Conservation (phyloP, 2,329 filamentous ascomycete genomes). For the Ophiostoma ips region DNA sequence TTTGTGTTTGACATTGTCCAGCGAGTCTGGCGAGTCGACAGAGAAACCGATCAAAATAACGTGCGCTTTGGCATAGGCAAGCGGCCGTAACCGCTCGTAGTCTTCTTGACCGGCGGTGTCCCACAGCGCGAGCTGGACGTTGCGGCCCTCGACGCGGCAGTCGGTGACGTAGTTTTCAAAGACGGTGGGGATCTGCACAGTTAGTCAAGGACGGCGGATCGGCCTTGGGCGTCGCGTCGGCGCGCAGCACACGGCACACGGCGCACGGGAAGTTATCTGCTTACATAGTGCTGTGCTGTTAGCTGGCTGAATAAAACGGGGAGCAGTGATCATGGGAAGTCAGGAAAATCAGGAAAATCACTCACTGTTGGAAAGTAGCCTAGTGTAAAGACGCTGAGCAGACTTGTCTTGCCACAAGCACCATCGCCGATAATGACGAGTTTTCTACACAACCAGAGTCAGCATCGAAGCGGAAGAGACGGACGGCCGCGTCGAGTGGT, state of each 20-base stretch:
- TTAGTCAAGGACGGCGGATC: no score
- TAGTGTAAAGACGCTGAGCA: conserved; percentile 92
- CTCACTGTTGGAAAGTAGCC: conserved; percentile 95
- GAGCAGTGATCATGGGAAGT: background rate
- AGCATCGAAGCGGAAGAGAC: background rate
- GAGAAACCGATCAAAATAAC: conserved; percentile 95
- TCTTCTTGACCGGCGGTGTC: conserved; percentile 99
- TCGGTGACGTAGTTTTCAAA: conserved; percentile 99
- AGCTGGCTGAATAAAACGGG: background rate
- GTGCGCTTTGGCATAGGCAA: conserved; percentile 94
- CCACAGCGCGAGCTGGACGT: conserved; percentile 95
- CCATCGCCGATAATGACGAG: conserved; percentile 94
- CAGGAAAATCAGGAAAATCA: background rate
- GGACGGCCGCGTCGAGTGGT: no score
- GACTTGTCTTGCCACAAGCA: conserved; percentile 94
- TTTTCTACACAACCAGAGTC: conserved; percentile 47
- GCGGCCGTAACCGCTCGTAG: conserved; percentile 84
- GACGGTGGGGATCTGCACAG: conserved; percentile 93
- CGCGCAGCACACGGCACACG: no score
- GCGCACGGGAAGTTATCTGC: no score
- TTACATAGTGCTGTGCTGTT: conserved; percentile 42
- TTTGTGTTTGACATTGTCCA: conserved; percentile 98
- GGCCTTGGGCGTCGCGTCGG: no score
- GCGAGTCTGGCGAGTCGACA: conserved; percentile 84
- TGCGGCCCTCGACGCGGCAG: conserved; percentile 94